phyloP scores from a whole-genome alignment of 1,284 basidiomycete genomes.

The Tilletia walkeri region DNA sequence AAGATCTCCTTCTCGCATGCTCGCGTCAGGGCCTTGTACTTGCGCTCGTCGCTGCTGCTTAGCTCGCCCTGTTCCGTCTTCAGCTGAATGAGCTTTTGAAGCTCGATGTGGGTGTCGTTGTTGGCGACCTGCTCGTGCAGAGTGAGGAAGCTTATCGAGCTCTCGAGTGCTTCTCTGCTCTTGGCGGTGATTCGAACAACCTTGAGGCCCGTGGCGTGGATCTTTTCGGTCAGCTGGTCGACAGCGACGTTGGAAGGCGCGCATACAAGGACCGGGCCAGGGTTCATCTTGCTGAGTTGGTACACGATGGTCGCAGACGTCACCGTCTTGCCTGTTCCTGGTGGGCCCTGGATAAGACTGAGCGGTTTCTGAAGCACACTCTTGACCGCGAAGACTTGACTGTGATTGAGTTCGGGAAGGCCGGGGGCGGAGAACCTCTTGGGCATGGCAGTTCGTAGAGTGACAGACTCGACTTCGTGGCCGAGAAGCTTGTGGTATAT shows the following conservation, averaged over 20 bases:
- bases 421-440: constrained; percentile 94
- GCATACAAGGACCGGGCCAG: constrained; percentile 96
- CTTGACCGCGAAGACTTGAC: constrained; percentile 98
- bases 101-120: constrained; percentile 70
- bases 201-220: constrained; percentile 92
- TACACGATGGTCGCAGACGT: constrained; percentile 99
- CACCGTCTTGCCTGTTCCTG: constrained; percentile 98
- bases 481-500: constrained; percentile 98
- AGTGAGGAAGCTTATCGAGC: constrained; percentile 86
- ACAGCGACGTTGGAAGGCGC: constrained; percentile 99
- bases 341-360: constrained; percentile 89
- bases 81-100: constrained; percentile 95
- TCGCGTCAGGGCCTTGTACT: constrained; percentile 91
- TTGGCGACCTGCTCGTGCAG: constrained; percentile 97
- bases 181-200: constrained; percentile 97
- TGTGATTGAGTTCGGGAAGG: constrained; percentile 90
- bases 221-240: constrained; percentile 98
- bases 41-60: constrained; percentile 92
- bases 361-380: constrained; percentile 97
- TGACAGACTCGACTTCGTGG: constrained; percentile 88
- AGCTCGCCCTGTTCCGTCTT: constrained; percentile 97
- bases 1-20: constrained; percentile 97
- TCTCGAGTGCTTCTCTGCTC: constrained; percentile 93
- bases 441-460: constrained; percentile 81
- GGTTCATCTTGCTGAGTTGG: constrained; percentile 98